Evolutionary conservation across 352 stramenopile genomes (phyloP), one percentile per base, ranked within the genome.

Genomic region (Phytophthora aleatoria): DNA sequence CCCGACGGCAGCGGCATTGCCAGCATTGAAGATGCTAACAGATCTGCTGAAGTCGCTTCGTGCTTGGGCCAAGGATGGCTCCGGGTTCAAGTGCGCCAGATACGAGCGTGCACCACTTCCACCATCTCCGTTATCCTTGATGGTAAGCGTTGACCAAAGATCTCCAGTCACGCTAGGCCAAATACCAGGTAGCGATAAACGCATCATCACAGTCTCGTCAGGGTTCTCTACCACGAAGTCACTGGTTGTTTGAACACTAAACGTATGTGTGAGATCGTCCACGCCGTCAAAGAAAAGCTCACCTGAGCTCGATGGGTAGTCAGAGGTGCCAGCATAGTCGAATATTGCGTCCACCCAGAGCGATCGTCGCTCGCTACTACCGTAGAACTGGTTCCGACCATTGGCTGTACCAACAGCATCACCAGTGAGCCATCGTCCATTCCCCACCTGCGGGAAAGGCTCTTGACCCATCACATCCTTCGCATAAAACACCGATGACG

Each of bases 61-160:
- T 3, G 65, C 28, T 33, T 92, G 81, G 1, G 66, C 63, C 1
- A 59, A 45, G 1, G 58, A 47, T 2, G 65, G 66, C 0, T 61
- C 59, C 2, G 85, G 76, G 8, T 76, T 75, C 15, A 96, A 62
- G 28, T 89, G 69, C 24, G 86, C 72, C 2, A 94, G 57, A 36
- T 86, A 92, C 7, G 80, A 83, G 2, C 82, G 74, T 10, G 84
- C 84, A 3, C 89, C 89, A 28, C 81, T 95, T 11, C 90, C 84
- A 24, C 94, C 94, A 54, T 98, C 95, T 6, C 87, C 86, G 56
- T 98, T 92, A 73, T 98, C 95, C 9, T 74, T 72, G 41, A 99
- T 98, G 0, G 73, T 87, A n/a, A 98, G 65, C 8, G 77, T 83
- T 3, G 91, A 83, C 72, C 90, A 97, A 3, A 98, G 79, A 39